Percentiles rank a stretch among this genome's conserved stretches.
phyloP scores from a whole-genome alignment of 441 rosid species.

The Eruca vesicaria region DNA sequence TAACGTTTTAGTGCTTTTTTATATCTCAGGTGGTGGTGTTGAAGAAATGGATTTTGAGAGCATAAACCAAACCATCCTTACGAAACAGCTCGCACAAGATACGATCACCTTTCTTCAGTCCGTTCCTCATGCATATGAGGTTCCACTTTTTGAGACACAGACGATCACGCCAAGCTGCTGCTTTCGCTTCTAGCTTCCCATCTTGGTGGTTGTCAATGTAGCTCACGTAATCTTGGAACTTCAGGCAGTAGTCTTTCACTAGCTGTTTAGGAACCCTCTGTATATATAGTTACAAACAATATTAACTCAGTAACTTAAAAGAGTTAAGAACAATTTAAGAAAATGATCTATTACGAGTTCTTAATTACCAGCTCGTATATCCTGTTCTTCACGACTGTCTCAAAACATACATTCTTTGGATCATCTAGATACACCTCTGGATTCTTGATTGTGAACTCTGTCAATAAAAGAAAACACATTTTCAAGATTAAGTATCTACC shows the following conservation, averaged over 20 bases:
- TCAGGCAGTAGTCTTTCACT: constrained; percentile 12
- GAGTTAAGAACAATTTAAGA: background rate
- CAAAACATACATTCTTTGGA: constrained; percentile 14
- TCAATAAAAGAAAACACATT: constrained; percentile 1
- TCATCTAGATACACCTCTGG: constrained; percentile 21
- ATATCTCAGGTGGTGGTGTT: background rate
- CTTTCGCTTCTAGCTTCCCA: background rate
- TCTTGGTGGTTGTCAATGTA: constrained; percentile 13
- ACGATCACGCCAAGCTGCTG: constrained; percentile 12
- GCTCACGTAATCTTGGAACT: background rate
- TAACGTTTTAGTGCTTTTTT: background rate
- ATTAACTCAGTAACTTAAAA: background rate
- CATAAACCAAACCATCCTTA: background rate
- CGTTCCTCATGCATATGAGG: constrained; percentile 1
- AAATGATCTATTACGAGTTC: background rate
- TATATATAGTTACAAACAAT: background rate
- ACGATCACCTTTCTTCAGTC: background rate
- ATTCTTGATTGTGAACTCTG: background rate
- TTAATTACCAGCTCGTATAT: constrained; percentile 17
- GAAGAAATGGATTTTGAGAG: constrained; percentile 11
- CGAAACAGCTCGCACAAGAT: constrained; percentile 30
- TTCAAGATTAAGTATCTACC: background rate
- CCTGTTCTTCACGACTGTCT: constrained; percentile 16
- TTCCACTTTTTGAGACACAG: constrained; percentile 16
- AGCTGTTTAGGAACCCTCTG: constrained; percentile 12